phyloP scores from a whole-genome alignment of 2,329 filamentous ascomycete genomes.

The Sporothrix brunneoviolacea region DNA sequence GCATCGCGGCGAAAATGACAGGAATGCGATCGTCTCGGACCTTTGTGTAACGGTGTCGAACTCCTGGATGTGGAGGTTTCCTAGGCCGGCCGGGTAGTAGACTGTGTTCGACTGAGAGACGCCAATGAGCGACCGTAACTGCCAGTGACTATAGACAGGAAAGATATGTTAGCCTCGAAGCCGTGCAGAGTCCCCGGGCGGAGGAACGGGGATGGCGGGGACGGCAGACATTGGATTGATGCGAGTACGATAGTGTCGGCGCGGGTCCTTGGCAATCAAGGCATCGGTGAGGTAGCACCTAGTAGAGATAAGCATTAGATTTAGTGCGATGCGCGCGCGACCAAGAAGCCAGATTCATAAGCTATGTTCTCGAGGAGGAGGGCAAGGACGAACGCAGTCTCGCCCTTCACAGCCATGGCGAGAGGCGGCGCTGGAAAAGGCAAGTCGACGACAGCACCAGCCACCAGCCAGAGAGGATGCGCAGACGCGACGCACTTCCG shows the following conservation, averaged over 20 bases:
- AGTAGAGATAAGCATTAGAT: slow-evolving; percentile 10
- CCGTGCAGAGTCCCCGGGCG: no score
- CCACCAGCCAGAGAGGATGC: slow-evolving; percentile 1
- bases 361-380: no score
- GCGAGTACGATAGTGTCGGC: slow-evolving; percentile 61
- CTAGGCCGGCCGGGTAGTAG: slow-evolving; percentile 74
- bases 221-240: slow-evolving; percentile 53
- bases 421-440: slow-evolving; percentile 18
- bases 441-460: background rate
- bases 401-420: slow-evolving; percentile 49
- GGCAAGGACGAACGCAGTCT: slow-evolving; percentile 39
- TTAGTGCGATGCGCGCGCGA: no score
- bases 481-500: background rate
- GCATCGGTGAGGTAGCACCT: slow-evolving; percentile 61
- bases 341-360: no score
- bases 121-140: slow-evolving; percentile 84
- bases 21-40: slow-evolving; percentile 64
- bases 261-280: slow-evolving; percentile 53
- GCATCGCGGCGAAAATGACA: slow-evolving; percentile 73
- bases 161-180: slow-evolving; percentile 10
- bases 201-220: no score
- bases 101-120: slow-evolving; percentile 68
- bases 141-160: slow-evolving; percentile 60
- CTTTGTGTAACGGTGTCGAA: slow-evolving; percentile 63
- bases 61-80: slow-evolving; percentile 58